These are phyloP conservation scores for Solanum chaucha DNA, from an alignment of 257 asterid species.

Conservation along the genomic window DNA sequence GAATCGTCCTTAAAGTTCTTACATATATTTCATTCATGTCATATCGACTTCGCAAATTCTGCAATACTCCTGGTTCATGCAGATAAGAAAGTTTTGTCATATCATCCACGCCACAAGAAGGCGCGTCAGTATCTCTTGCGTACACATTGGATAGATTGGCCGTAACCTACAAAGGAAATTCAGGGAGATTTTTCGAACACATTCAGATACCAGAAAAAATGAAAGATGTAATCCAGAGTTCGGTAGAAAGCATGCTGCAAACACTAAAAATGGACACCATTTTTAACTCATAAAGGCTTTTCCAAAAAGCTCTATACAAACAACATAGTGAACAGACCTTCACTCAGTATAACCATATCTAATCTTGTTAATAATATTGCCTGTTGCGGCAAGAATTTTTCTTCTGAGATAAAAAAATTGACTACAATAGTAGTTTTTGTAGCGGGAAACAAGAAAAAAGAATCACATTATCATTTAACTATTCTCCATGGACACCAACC, in stretches of 20 bases:
- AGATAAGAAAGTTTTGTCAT: conserved; percentile 87
- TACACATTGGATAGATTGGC: conserved; percentile 34
- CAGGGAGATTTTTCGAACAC: neutral
- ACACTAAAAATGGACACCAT: neutral
- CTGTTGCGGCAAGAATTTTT: neutral
- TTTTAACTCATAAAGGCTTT: neutral
- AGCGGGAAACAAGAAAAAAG: neutral
- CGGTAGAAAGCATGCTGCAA: neutral
- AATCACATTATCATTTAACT: neutral
- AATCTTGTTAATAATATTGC: neutral
- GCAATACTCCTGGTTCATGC: conserved; percentile 88
- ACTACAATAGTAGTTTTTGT: neutral
- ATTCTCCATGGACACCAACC: neutral
- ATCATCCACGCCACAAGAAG: conserved; percentile 70
- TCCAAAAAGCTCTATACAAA: neutral
- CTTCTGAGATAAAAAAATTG: neutral
- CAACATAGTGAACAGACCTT: neutral
- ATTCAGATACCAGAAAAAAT: neutral
- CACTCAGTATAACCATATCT: neutral
- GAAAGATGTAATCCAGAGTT: neutral
- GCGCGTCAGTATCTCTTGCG: conserved; percentile 76
- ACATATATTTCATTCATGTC: conserved; percentile 77
- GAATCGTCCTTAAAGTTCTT: conserved; percentile 13
- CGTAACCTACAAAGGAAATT: conserved; percentile 35
- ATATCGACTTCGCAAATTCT: conserved; percentile 62